phyloP scores from a whole-genome alignment of 306 rosid genomes.

The Prunus padus region DNA sequence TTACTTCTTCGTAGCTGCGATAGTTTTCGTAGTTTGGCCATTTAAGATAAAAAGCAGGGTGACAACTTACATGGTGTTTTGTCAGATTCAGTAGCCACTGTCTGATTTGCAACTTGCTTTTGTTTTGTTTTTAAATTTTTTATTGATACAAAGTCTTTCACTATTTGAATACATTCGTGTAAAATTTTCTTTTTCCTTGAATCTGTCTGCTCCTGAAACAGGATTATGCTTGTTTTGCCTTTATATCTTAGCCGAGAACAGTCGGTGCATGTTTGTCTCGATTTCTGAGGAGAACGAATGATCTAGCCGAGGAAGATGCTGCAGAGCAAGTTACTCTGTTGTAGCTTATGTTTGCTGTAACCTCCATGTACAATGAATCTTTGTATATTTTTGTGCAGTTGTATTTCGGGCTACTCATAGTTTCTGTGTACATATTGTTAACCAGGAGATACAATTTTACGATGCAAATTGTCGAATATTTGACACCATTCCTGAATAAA shows the following conservation, averaged over 20 bases:
- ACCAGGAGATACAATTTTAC: neutral
- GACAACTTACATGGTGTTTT: neutral
- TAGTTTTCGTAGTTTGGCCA: neutral
- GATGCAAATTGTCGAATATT: neutral
- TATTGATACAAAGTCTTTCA: neutral
- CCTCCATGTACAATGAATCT: neutral
- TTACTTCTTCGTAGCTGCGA: neutral
- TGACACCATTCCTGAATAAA: neutral
- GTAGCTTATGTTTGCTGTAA: constrained; percentile 32
- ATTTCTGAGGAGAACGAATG: constrained; percentile 54
- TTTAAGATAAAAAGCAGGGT: neutral
- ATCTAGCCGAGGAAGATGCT: constrained; percentile 35
- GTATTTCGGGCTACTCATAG: neutral
- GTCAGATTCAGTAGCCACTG: neutral
- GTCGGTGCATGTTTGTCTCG: constrained; percentile 47
- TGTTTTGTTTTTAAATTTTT: neutral
- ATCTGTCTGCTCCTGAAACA: constrained; percentile 26
- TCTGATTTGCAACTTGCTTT: neutral
- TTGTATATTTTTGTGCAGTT: neutral
- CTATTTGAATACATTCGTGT: neutral
- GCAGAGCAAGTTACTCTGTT: constrained; percentile 49
- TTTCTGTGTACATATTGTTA: neutral
- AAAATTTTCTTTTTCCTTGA: neutral
- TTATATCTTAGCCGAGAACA: constrained; percentile 61
- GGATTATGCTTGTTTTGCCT: constrained; percentile 89